Evolutionary conservation across 305 asterid species (phyloP).

Genomic region (Solanum hybrid): DNA sequence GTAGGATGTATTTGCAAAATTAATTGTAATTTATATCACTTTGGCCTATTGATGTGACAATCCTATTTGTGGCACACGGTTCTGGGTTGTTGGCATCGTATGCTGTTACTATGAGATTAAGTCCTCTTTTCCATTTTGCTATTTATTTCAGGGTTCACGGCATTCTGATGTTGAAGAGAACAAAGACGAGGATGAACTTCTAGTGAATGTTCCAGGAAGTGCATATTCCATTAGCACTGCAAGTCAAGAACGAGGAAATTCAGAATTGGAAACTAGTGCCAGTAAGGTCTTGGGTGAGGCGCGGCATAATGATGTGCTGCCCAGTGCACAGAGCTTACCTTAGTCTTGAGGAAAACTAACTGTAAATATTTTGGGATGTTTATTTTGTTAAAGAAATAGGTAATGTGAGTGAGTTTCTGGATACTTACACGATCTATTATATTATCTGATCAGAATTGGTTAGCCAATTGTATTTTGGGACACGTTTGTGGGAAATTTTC

Average conservation of each 20-base stretch:
- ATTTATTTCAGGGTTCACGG: constrained; percentile 23
- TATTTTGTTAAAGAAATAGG: neutral
- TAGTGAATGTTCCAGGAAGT: constrained; percentile 85
- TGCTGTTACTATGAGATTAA: neutral
- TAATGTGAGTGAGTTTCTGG: neutral
- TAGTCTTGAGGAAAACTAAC: neutral
- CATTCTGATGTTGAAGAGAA: constrained; percentile 14
- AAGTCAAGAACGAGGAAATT: constrained; percentile 18
- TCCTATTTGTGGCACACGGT: neutral
- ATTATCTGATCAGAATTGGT: neutral
- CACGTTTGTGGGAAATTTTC: neutral
- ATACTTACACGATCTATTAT: neutral
- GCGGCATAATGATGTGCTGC: neutral
- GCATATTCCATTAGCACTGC: constrained; percentile 48
- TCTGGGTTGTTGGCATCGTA: neutral
- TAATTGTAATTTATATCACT: neutral
- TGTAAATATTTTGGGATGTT: neutral
- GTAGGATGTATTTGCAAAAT: neutral
- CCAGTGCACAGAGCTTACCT: neutral
- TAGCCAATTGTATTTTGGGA: neutral
- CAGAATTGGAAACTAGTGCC: neutral
- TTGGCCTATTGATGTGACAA: neutral
- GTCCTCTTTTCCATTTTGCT: constrained; percentile 9
- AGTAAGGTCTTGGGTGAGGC: neutral
- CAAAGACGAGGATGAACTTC: constrained; percentile 41